Percentiles rank a stretch among this genome's conserved stretches.
Conservation (phyloP, 192 early-diverging fungal species). For the Backusella tarrabulga region DNA sequence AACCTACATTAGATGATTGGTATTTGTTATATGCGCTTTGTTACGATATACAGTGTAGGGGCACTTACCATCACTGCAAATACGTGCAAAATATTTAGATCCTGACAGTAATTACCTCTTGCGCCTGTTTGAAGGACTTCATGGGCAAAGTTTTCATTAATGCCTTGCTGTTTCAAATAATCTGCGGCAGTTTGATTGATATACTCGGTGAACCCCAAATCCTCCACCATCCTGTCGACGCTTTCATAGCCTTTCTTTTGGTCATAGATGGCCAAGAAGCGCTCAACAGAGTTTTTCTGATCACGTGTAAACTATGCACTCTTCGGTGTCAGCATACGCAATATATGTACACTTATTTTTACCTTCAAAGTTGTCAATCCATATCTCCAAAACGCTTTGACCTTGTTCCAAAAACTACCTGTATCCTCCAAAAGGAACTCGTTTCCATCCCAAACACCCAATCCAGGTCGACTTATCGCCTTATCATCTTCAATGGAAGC, state of each 20-base stretch:
- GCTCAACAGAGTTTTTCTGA: conserved; percentile 7
- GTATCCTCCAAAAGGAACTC: conserved; percentile 54
- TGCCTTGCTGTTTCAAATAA: conserved; percentile 36
- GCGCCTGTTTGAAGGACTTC: conserved; percentile 59
- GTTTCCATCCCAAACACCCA: conserved; percentile 50
- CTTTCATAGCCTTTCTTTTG: background rate
- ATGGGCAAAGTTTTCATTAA: conserved; percentile 37
- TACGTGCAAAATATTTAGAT: conserved; percentile 57
- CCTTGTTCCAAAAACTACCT: conserved; percentile 38
- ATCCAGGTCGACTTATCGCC: conserved; percentile 9
- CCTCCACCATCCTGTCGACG: conserved; percentile 27
- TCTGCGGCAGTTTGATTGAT: conserved; percentile 31
- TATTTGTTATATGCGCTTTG: no score
- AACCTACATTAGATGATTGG: conserved; percentile 16
- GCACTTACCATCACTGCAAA: conserved; percentile 46
- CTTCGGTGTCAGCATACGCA: background rate
- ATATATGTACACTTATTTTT: background rate
- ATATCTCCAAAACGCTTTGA: conserved; percentile 44
- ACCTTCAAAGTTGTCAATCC: conserved; percentile 48
- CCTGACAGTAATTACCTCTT: conserved; percentile 65
- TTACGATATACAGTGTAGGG: background rate
- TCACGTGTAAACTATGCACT: background rate
- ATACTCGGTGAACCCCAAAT: conserved; percentile 30
- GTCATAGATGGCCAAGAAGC: conserved; percentile 39
- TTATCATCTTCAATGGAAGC: conserved; percentile 22